Evolutionary conservation across 106 monocot genomes (phyloP), one percentile per base, ranked within the genome.

Genomic region (Xerophyta viscosa): DNA sequence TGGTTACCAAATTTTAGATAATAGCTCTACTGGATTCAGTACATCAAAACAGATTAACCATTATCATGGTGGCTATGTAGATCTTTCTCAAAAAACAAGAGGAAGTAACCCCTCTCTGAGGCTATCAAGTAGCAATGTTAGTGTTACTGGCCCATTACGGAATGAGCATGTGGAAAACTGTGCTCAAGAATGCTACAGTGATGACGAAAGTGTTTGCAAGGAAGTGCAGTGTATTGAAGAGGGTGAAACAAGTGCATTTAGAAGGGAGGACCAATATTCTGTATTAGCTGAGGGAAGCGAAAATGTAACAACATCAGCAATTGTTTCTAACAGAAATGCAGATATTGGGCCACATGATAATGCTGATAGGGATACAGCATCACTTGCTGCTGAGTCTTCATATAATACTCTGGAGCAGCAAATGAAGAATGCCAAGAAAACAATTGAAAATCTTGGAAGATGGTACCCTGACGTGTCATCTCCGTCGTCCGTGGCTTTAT

Each of bases 151-250:
- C 31, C 60, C n/a, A n/a, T n/a, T n/a, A n/a, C n/a, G 31, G 27
- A 37, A 29, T 65, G 65, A 72, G 8, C 27, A 15, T 25, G 60
- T 61, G 29, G 63, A 66, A 10, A 45, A 58, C 24, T 24, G 15
- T 25, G 39, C 54, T 60, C 46, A 48, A 42, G 64, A 56, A 26
- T 42, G 47, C 36, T 24, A 24, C 61, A 75, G 74, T 69, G 75
- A 83, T 39, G 66, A 57, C 20, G 84, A 96, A 46, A 88, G 82
- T 41, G 27, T 52, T 27, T 89, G 96, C 71, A 90, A 86, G 63
- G 90, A 83, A 65, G 90, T 99, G 46, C 62, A 58, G 27, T 98
- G 96, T 50, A 83, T 99, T 48, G 98, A 90, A 64, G 64, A 75
- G 43, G 77, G 77, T 68, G 69, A 62, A 27, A 26, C 71, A 31